Evolutionary conservation across 169 alveolate species (phyloP).

Genomic region (Toxoplasma gondii): DNA sequence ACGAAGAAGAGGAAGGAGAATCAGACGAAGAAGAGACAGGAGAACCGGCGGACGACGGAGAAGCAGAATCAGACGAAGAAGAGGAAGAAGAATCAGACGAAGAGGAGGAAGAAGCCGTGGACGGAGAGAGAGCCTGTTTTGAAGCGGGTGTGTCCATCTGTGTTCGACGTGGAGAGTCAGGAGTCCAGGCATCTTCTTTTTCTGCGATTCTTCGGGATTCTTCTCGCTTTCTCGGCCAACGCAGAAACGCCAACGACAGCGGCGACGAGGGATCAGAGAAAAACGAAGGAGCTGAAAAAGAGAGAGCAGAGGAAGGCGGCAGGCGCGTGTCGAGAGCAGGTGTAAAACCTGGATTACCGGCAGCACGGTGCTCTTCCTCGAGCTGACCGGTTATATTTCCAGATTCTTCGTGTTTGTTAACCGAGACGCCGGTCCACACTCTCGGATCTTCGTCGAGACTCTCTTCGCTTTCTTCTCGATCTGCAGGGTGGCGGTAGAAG

Average conservation of each 20-base stretch:
- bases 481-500: slow-evolving; percentile 21
- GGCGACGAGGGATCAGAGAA: too few species aligned
- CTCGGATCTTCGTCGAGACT: too few species aligned
- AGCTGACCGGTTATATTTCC: neutral
- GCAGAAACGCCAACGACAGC: too few species aligned
- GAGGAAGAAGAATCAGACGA: neutral
- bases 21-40: neutral
- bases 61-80: neutral
- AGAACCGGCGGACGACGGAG: neutral
- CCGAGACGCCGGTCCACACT: neutral
- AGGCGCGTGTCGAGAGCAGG: too few species aligned
- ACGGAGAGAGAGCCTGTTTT: slow-evolving; percentile 6
- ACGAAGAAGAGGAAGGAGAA: neutral
- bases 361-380: too few species aligned
- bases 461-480: neutral
- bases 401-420: neutral
- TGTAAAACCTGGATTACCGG: too few species aligned
- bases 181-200: neutral
- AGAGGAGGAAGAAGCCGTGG: neutral
- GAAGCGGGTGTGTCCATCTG: too few species aligned
- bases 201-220: neutral
- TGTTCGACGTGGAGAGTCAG: too few species aligned
- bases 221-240: neutral
- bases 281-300: too few species aligned
- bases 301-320: too few species aligned